Conservation (phyloP, 768 basidiomycete genomes). For the Gloeostereum incarnatum region DNA sequence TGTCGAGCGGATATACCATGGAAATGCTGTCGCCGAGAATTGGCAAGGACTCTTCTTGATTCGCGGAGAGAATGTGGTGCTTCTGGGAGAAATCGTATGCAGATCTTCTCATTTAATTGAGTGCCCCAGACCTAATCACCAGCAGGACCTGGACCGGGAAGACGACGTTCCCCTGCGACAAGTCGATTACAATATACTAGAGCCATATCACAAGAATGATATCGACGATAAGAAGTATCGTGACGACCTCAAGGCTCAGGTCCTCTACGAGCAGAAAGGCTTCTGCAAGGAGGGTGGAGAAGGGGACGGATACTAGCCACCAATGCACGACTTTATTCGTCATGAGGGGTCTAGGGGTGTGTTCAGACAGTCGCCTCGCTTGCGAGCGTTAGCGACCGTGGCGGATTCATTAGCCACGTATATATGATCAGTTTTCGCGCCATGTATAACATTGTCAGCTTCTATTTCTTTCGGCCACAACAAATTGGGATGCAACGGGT, state of each 20-base stretch:
- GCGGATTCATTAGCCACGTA: too few relatives aligned
- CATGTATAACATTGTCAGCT: too few relatives aligned
- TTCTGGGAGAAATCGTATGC: slow-evolving; percentile 93
- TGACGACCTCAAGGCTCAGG: slow-evolving; percentile 78
- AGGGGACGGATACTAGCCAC: slow-evolving; percentile 87
- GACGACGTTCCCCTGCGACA: slow-evolving; percentile 77
- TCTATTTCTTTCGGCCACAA: too few relatives aligned
- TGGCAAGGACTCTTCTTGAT: slow-evolving; percentile 90
- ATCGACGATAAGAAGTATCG: slow-evolving; percentile 65
- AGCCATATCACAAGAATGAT: slow-evolving; percentile 65
- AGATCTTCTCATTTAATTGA: slow-evolving; percentile 5
- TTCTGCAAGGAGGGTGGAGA: slow-evolving; percentile 95
- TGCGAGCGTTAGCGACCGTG: too few relatives aligned
- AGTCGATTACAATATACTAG: slow-evolving; percentile 63
- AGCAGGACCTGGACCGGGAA: slow-evolving; percentile 85
- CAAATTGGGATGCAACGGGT: neutral
- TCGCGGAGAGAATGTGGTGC: slow-evolving; percentile 95
- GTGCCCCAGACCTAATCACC: slow-evolving; percentile 3
- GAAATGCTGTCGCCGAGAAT: slow-evolving; percentile 78
- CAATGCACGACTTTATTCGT: slow-evolving; percentile 6
- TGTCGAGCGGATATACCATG: slow-evolving; percentile 90
- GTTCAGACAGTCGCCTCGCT: too few relatives aligned
- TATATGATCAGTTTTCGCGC: too few relatives aligned
- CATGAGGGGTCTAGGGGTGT: too few relatives aligned
- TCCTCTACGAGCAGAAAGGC: slow-evolving; percentile 77